Conservation (phyloP, 345 rosid genomes). For the Salix caprea region DNA sequence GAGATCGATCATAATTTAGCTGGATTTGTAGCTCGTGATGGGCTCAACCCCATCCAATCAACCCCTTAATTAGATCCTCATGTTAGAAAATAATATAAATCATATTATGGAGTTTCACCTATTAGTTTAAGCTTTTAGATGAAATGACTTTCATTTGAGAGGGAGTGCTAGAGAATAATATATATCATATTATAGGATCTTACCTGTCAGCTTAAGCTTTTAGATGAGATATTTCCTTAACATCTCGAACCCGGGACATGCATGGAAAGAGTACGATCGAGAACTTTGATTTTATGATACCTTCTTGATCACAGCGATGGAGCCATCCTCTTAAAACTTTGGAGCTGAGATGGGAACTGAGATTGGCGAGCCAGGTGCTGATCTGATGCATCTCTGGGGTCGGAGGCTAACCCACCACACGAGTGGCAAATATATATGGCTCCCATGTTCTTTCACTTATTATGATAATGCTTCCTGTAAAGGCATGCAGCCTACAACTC, state of each 20-base stretch:
- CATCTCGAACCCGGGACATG: not conserved
- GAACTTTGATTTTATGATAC: not conserved
- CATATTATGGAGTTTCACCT: rapidly evolving
- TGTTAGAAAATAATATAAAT: too few species aligned
- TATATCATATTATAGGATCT: too few species aligned
- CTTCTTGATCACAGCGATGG: not conserved
- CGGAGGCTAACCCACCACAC: constrained; percentile 13
- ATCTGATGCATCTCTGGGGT: not conserved
- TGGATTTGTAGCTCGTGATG: not conserved
- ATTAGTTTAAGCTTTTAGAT: too few species aligned
- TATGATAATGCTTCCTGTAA: not conserved
- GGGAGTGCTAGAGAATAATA: too few species aligned
- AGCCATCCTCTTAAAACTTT: not conserved
- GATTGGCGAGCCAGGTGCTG: not conserved
- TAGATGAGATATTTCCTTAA: too few species aligned
- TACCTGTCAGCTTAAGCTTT: too few species aligned
- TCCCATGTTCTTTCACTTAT: too few species aligned
- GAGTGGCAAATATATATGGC: not conserved
- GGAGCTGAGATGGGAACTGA: not conserved
- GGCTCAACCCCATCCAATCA: not conserved
- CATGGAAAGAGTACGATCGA: not conserved
- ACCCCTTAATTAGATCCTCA: not conserved
- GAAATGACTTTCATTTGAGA: too few species aligned
- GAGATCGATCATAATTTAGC: not conserved
- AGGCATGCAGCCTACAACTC: not conserved